Evolutionary conservation across 352 stramenopile species (phyloP).

Genomic region (Elongisporangium prolatum): DNA sequence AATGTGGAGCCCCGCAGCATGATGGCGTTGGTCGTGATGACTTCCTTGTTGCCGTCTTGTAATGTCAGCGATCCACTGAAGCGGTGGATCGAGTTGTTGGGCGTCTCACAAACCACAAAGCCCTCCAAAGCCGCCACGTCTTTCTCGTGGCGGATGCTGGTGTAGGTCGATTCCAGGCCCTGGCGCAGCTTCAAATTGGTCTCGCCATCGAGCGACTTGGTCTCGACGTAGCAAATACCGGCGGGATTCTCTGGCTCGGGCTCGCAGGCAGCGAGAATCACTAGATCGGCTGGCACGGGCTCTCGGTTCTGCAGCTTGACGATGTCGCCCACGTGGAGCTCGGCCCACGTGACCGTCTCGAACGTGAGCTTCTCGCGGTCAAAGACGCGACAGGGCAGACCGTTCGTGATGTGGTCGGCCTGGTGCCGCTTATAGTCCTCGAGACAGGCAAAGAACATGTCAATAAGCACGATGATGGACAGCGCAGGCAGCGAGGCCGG

Average conservation of each 20-base stretch:
- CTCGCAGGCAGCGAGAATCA: constrained; percentile 84
- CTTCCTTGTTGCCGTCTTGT: constrained; percentile 50
- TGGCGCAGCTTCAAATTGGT: constrained; percentile 92
- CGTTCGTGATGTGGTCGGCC: constrained; percentile 85
- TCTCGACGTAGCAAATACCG: constrained; percentile 90
- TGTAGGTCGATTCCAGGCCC: constrained; percentile 75
- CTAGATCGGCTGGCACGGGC: constrained; percentile 78
- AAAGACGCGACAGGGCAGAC: constrained; percentile 56
- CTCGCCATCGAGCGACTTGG: constrained; percentile 91
- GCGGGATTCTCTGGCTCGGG: constrained; percentile 54
- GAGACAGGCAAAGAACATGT: constrained; percentile 89
- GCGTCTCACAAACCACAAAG: constrained; percentile 70
- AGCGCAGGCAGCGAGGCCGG: constrained; percentile 87
- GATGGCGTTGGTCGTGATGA: constrained; percentile 75
- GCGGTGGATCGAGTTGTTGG: constrained; percentile 89
- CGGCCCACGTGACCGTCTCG: constrained; percentile 63
- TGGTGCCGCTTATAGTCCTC: constrained; percentile 90
- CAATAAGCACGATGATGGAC: constrained; percentile 91
- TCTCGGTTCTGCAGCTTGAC: constrained; percentile 89
- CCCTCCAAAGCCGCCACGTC: constrained; percentile 48
- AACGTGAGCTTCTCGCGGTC: constrained; percentile 34
- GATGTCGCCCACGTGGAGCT: constrained; percentile 84
- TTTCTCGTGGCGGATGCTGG: constrained; percentile 42
- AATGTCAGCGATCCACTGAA: constrained; percentile 87
- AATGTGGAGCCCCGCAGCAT: constrained; percentile 85